A percentile compares a stretch with the other conserved stretches of the same genome.
Evolutionary conservation across 768 basidiomycete genomes (phyloP).

Genomic region (Strobilomyces confusus): DNA sequence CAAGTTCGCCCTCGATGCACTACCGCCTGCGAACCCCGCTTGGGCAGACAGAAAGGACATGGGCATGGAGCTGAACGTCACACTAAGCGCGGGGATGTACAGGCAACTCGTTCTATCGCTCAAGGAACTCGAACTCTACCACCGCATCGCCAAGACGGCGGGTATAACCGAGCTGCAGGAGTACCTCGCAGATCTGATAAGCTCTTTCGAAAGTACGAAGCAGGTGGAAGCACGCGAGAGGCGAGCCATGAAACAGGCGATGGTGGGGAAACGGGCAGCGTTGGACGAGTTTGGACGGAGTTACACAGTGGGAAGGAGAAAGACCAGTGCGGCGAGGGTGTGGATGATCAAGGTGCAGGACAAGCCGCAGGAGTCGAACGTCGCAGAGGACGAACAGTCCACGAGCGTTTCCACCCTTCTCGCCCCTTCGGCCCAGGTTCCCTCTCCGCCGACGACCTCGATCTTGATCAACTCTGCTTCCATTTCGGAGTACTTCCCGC

Average conservation of each 20-base stretch:
- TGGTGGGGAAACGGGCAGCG: conserved; percentile 50
- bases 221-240: conserved; percentile 41
- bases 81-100: conserved; percentile 68
- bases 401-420: conserved; percentile 16
- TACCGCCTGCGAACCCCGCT: conserved; percentile 55
- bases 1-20: conserved; percentile 52
- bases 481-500: conserved; percentile 72
- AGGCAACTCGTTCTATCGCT: conserved; percentile 59
- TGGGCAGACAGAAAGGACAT: conserved; percentile 71
- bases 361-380: conserved; percentile 32
- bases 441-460: conserved; percentile 48
- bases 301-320: conserved; percentile 83
- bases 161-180: conserved; percentile 48
- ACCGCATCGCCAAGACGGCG: conserved; percentile 21
- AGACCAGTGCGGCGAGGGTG: conserved; percentile 85
- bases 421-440: conserved; percentile 15
- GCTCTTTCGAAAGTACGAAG: conserved; percentile 64
- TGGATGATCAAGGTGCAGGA: conserved; percentile 77
- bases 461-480: conserved; percentile 86
- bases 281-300: conserved; percentile 78
- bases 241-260: conserved; percentile 21
- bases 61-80: conserved; percentile 49
- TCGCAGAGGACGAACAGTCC: background rate
- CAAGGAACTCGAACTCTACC: conserved; percentile 63
- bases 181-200: conserved; percentile 54